These are phyloP conservation scores for Groenewaldozyma sp. DNA, from an alignment of 1,139 yeast genomes.

Conservation along the genomic window DNA sequence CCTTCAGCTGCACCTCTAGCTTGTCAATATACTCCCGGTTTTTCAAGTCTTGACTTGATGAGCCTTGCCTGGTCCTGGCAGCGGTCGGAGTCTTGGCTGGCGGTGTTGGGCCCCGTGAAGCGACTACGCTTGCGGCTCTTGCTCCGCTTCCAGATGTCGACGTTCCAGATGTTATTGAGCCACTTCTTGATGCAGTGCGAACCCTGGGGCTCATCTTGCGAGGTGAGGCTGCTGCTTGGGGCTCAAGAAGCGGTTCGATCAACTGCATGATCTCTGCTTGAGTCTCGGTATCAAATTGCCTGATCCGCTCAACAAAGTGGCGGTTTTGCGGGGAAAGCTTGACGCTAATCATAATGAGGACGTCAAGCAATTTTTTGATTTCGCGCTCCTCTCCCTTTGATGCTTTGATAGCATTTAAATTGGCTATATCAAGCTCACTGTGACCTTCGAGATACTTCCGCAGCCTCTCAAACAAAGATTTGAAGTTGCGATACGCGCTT, in stretches of 20 bases:
- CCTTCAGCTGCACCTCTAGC: conserved; percentile 10
- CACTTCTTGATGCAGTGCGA: background rate
- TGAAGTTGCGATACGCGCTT: background rate
- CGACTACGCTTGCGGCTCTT: background rate
- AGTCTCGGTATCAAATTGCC: conserved; percentile 9
- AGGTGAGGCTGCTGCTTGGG: conserved; percentile 6
- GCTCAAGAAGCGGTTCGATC: conserved; percentile 11
- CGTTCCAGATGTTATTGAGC: background rate
- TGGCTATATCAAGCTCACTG: no score
- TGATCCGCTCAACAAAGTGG: conserved; percentile 12
- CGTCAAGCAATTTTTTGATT: conserved; percentile 10
- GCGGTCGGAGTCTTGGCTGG: background rate
- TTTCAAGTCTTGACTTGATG: background rate
- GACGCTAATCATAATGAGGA: conserved; percentile 11
- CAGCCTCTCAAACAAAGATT: background rate
- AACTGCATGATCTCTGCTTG: conserved; percentile 13
- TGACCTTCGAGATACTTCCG: background rate
- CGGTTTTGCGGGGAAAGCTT: conserved; percentile 10
- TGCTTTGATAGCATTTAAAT: background rate
- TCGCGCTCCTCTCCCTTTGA: conserved; percentile 7
- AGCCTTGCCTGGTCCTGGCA: background rate
- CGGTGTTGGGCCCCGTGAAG: no score
- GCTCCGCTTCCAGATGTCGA: background rate
- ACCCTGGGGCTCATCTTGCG: background rate
- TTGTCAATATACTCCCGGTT: conserved; percentile 8